phyloP scores from a whole-genome alignment of 1,284 basidiomycete genomes.

The Moesziomyces sp. region DNA sequence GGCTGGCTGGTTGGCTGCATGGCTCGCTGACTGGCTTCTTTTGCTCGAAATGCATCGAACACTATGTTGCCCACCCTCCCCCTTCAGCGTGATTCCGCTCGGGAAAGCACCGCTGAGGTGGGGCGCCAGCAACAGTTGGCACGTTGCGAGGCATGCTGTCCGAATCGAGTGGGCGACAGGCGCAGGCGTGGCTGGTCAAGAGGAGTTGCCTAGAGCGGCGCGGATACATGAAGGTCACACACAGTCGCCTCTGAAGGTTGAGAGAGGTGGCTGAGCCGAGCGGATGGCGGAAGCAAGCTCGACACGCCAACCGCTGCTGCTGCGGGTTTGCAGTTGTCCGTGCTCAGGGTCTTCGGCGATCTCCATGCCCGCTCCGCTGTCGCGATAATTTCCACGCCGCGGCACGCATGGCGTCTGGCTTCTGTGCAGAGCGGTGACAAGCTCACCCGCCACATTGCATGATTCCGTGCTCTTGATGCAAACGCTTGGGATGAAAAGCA shows the following conservation, averaged over 20 bases:
- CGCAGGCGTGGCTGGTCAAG: not conserved
- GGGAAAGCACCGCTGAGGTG: no score
- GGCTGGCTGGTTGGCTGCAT: not conserved
- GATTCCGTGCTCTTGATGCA: not conserved
- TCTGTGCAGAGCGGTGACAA: not conserved
- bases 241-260: not conserved
- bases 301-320: not conserved
- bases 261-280: not conserved
- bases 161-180: not conserved
- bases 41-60: slow-evolving; percentile 1
- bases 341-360: slow-evolving; percentile 31
- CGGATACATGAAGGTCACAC: no score
- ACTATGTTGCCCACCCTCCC: not conserved
- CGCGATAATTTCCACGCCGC: not conserved
- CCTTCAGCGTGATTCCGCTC: no score
- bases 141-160: not conserved
- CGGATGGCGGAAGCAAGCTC: not conserved
- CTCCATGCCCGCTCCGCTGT: slow-evolving; percentile 13
- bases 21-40: not conserved
- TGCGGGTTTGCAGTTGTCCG: not conserved
- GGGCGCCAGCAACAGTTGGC: no score
- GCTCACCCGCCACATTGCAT: not conserved
- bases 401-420: not conserved
- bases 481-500: not conserved
- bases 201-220: no score